Evolutionary conservation across 2,329 filamentous ascomycete species (phyloP), one percentile per base, ranked within the genome.

Genomic region (Pseudodiploospora longispora): DNA sequence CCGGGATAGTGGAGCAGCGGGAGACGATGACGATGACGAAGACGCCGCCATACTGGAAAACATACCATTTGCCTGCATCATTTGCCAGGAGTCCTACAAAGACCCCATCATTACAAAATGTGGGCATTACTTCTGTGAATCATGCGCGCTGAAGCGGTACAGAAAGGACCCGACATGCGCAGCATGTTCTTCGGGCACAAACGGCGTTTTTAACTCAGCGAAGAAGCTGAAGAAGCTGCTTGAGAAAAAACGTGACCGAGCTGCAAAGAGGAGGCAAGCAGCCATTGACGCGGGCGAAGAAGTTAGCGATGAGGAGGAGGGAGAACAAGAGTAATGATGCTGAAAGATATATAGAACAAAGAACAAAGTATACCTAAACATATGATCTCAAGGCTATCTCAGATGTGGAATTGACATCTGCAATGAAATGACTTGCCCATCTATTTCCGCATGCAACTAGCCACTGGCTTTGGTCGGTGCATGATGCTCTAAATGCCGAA

Each of bases 121-220:
- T 54, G 86, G 88, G 0, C 93, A 98, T 63, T 97, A 97, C 63
- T 97, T 97, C 59, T 98, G 93, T 61, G 86, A 96, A 63, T 73
- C 76, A 1, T 98, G 93, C 63, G 93, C 93, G 28, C 69, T 97
- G 55, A 81, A 86, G 60, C 70, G 90, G 52, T 97, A 96, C 61
- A 76, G 85, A 50, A 93, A 87, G 59, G 87, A 90, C 55, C 90
- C 90, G 4, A 80, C 79, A 3, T 97, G 93, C 63, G 87, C 87
- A 2, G 85, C 85, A 4, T 97, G 93, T 61, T 86, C 87, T 1
- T 74, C 82, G 1, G 86, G 88, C 5, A 97, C 90, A 0, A 83
- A 84, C 30, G 93, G 93, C 1, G 87, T 94, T 0, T 97, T 97
- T 58, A 95, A 94, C 60, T 76, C 79, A 4, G 89, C 90, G 1